Evolutionary conservation across 2,329 filamentous ascomycete genomes (phyloP).

Genomic region (Periconia macrospinosa): DNA sequence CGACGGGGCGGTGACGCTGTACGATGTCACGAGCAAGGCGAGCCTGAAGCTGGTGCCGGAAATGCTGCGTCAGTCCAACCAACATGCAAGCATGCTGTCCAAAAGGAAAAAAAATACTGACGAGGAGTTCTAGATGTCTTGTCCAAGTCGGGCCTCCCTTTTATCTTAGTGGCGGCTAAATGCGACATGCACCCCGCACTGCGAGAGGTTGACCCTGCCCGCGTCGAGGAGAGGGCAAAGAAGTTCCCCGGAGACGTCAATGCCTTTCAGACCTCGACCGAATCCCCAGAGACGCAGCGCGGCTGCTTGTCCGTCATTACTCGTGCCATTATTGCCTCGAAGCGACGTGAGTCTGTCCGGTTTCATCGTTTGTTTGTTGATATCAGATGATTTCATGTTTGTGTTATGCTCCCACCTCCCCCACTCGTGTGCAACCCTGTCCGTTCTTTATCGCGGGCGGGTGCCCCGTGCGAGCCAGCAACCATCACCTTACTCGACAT

Average conservation of each 20-base stretch:
- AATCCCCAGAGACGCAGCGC: constrained; percentile 71
- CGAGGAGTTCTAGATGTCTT: constrained; percentile 63
- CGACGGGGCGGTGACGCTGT: constrained; percentile 82
- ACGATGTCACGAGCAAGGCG: constrained; percentile 80
- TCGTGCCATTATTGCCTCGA: constrained; percentile 67
- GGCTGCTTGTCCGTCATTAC: constrained; percentile 77
- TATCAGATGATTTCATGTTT: no score
- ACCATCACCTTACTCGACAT: neutral
- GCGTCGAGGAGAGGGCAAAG: constrained; percentile 65
- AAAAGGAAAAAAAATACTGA: constrained; percentile 18
- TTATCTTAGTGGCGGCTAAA: constrained; percentile 84
- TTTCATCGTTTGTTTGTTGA: constrained; percentile 4
- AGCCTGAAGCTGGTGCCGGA: constrained; percentile 75
- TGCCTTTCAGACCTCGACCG: constrained; percentile 72
- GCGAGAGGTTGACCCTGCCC: constrained; percentile 71
- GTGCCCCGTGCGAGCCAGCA: neutral
- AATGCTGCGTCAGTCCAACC: constrained; percentile 68
- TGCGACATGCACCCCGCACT: constrained; percentile 75
- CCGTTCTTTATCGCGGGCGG: neutral
- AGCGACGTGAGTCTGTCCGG: constrained; percentile 63
- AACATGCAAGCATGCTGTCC: neutral
- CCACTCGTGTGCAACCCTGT: neutral
- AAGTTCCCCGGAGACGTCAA: constrained; percentile 65
- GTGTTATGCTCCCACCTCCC: neutral
- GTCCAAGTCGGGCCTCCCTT: constrained; percentile 71